Evolutionary conservation across 768 basidiomycete genomes (phyloP).

Genomic region (Suillus lakei): DNA sequence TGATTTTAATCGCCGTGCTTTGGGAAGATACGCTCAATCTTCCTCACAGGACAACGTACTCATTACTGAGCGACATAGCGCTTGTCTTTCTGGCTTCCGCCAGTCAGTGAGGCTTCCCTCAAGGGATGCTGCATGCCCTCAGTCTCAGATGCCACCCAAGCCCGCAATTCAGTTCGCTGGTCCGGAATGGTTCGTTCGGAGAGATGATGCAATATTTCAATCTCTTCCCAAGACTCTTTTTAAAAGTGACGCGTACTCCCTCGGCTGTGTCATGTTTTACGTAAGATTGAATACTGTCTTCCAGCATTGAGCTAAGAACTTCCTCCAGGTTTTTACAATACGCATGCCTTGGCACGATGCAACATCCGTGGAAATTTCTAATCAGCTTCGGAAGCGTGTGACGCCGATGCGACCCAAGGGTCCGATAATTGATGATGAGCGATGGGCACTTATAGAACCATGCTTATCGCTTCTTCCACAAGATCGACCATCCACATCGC

Average conservation of each 20-base stretch:
- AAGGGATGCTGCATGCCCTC: neutral
- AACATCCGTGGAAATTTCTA: neutral
- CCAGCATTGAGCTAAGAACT: neutral
- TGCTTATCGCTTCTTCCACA: neutral
- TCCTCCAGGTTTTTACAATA: neutral
- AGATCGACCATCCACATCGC: neutral
- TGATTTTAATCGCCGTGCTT: neutral
- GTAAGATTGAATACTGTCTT: neutral
- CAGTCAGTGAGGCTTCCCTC: constrained; percentile 4
- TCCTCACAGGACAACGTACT: constrained; percentile 2
- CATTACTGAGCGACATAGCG: constrained; percentile 3
- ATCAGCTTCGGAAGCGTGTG: neutral
- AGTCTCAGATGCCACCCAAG: neutral
- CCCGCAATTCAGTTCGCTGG: neutral
- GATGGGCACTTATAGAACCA: neutral
- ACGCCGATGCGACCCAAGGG: neutral
- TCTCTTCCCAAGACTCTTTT: neutral
- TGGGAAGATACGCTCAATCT: neutral
- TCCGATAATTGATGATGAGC: neutral
- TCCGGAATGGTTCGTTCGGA: constrained; percentile 1
- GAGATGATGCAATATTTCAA: neutral
- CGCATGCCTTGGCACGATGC: neutral
- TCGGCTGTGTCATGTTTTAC: neutral
- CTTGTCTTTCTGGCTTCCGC: constrained; percentile 1
- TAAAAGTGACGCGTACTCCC: neutral